These are phyloP conservation scores for Dictyophora rubrovolvata DNA, from an alignment of 768 basidiomycete species.

Conservation along the genomic window DNA sequence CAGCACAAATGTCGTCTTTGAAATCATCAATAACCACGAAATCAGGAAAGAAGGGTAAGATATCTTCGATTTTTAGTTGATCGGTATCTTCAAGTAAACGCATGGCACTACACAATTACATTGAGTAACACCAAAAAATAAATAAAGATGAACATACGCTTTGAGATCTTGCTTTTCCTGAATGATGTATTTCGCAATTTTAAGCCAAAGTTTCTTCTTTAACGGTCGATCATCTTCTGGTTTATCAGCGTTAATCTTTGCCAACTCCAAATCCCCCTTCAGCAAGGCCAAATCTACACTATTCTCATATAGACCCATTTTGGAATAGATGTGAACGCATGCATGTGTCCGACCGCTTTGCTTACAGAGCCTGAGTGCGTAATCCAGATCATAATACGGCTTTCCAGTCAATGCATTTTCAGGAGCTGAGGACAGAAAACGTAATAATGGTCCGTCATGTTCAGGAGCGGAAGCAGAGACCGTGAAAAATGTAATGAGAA, in stretches of 20 bases:
- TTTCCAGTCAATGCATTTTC: conserved; percentile 71
- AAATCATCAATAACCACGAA: conserved; percentile 99
- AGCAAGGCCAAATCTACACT: conserved; percentile 91
- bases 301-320: conserved; percentile 96
- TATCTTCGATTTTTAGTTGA: conserved; percentile 95
- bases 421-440: conserved; percentile 76
- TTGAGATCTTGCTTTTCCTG: conserved; percentile 98
- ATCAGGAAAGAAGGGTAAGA: conserved; percentile 98
- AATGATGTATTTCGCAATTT: conserved; percentile 97
- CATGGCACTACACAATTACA: conserved; percentile 66
- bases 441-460: conserved; percentile 72
- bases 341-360: conserved; percentile 69
- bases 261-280: conserved; percentile 90
- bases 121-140: background rate
- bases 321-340: conserved; percentile 93
- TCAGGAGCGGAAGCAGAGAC: conserved; percentile 37
- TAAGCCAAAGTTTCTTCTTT: conserved; percentile 93
- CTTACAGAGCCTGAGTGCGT: conserved; percentile 88
- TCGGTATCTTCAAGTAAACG: conserved; percentile 90
- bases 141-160: conserved; percentile 51
- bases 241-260: conserved; percentile 91
- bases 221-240: conserved; percentile 82
- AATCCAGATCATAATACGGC: conserved; percentile 96
- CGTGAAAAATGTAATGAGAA: conserved; percentile 78
- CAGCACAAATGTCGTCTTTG: conserved; percentile 96